Conservation (phyloP, 345 rosid genomes). For the thale cress (Arabidopsis thaliana) region DNA sequence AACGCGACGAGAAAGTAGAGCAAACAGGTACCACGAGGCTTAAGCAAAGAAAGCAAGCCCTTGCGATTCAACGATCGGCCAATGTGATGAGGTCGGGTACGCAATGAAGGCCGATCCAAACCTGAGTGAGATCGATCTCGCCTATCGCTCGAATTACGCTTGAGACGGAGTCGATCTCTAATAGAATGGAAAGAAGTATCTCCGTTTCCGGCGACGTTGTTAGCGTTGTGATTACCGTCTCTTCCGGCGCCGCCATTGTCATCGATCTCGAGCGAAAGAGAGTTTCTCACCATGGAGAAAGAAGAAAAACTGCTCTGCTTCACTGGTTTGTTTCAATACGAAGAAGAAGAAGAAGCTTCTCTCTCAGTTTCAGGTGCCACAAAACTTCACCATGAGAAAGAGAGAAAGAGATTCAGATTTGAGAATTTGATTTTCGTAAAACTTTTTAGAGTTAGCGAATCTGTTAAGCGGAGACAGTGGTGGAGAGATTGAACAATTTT, state of each 20-base stretch:
- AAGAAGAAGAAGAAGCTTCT: conserved; percentile 8
- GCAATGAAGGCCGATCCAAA: conserved; percentile 53
- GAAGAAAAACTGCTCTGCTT: conserved; percentile 1
- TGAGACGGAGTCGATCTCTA: conserved; percentile 72
- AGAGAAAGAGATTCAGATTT: conserved; percentile 39
- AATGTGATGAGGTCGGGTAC: conserved; percentile 49
- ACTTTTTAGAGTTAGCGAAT: conserved; percentile 29
- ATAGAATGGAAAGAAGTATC: conserved; percentile 53
- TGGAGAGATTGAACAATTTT: conserved; percentile 34
- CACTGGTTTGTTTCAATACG: background rate
- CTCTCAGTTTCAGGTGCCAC: conserved; percentile 41
- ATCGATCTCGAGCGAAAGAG: conserved; percentile 52
- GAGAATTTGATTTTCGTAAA: conserved; percentile 21
- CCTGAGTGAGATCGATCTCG: conserved; percentile 52
- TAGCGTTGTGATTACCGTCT: conserved; percentile 39
- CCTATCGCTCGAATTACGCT: conserved; percentile 53
- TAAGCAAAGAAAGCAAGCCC: conserved; percentile 56
- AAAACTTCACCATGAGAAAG: conserved; percentile 42
- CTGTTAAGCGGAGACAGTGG: conserved; percentile 39
- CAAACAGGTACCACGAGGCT: conserved; percentile 66
- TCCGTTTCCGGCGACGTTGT: conserved; percentile 30
- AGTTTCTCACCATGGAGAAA: conserved; percentile 57
- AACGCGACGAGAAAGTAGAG: conserved; percentile 62
- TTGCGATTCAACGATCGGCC: conserved; percentile 59
- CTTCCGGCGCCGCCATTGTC: conserved; percentile 47